Evolutionary conservation across 306 rosid genomes (phyloP), one percentile per base, ranked within the genome.

Genomic region (Begonia fuchsioides): DNA sequence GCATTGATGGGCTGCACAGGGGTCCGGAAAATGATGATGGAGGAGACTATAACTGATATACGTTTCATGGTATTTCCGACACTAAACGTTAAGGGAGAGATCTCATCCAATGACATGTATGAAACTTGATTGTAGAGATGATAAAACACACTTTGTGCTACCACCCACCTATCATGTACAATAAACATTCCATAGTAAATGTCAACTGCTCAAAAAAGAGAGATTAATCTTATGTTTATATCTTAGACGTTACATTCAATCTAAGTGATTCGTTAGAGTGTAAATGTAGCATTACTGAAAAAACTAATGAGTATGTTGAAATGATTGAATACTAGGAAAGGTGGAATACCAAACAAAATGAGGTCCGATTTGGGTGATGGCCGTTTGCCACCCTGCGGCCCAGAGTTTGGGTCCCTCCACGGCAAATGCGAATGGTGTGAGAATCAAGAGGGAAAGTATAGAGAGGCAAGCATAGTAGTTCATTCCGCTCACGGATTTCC

Each of bases 11-110:
- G 96, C 58, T 80, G 93, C 66, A 88, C 70, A 15, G 95, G 95
- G 0, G 95, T 88, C 49, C 41, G 81, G 80, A 88, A 88, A 71
- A 88, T 83, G 69, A 83, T 88, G 64, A 88, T 81, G 17, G 95
- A 84, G 46, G 94, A 80, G 47, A 88, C 93, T 1, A 83, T 88
- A 60, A 88, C 96, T 0, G 94, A 83, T 52, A 88, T 83, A 47
- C 96, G 86, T 62, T 88, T 88, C 96, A 88, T 81, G 70, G 94
- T 83, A 81, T 88, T 88, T 15, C 96, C 96, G 13, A 88, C 50
- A 76, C 94, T 83, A 49, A 83, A 81, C 8, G 96, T 88, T 78
- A 88, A 73, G 35, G 95, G 96, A 59, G 96, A 88, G 63, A 88
- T 83, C 81, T 83, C 63, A 8, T 88, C 94, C 58, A 88, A 67